These are phyloP conservation scores for Firmiana major DNA, from an alignment of 345 rosid genomes.

Conservation along the genomic window DNA sequence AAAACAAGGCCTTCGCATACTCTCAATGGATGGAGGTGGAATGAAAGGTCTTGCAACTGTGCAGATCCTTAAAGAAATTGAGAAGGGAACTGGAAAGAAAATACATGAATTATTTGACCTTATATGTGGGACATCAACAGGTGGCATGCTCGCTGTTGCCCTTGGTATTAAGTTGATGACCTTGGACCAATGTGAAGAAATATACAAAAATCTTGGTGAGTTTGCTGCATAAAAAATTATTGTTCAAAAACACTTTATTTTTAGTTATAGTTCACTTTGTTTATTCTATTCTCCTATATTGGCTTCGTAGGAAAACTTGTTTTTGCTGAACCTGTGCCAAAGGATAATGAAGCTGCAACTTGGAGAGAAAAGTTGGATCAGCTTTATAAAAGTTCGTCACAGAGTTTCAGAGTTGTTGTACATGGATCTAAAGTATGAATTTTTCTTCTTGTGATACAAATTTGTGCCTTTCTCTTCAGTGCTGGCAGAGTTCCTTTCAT, in stretches of 20 bases:
- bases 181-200: conserved; percentile 86
- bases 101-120: conserved; percentile 97
- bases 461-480: background rate
- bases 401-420: conserved; percentile 97
- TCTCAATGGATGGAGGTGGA: conserved; percentile 99
- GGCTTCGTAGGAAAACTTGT: conserved; percentile 82
- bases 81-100: conserved; percentile 90
- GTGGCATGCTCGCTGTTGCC: conserved; percentile 98
- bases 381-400: conserved; percentile 96
- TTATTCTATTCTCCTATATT: conserved; percentile 14
- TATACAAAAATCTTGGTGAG: conserved; percentile 95
- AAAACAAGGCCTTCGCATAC: conserved; percentile 92
- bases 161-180: conserved; percentile 93
- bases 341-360: conserved; percentile 96
- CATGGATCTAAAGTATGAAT: conserved; percentile 93
- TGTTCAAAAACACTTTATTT: conserved; percentile 8
- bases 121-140: conserved; percentile 97
- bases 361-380: conserved; percentile 99
- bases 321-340: conserved; percentile 89
- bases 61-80: conserved; percentile 94
- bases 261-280: background rate
- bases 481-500: background rate
- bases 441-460: conserved; percentile 8
- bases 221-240: conserved; percentile 8
- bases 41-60: conserved; percentile 99